Evolutionary conservation across 768 basidiomycete species (phyloP).

Genomic region (Suillus placidus): DNA sequence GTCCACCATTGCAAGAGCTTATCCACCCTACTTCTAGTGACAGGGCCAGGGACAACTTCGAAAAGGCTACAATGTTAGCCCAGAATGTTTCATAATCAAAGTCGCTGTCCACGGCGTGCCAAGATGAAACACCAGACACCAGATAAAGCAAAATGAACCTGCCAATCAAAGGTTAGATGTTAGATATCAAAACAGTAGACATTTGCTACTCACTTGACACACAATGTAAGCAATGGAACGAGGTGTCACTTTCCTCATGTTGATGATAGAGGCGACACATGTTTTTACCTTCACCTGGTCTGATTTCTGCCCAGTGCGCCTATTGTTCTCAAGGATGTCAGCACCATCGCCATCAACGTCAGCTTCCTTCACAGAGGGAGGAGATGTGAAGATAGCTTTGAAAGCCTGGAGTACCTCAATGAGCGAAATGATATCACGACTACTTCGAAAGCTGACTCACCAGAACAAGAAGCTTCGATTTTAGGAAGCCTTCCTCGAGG

Average conservation of each 20-base stretch:
- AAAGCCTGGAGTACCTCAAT: constrained; percentile 10
- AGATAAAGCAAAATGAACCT: constrained; percentile 11
- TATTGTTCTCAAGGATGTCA: not conserved
- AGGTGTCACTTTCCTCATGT: constrained; percentile 5
- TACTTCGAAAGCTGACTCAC: constrained; percentile 1
- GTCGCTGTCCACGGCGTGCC: not conserved
- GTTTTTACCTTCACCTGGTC: not conserved
- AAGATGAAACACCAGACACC: not conserved
- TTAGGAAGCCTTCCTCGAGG: not conserved
- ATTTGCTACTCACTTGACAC: constrained; percentile 28
- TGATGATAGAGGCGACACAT: constrained; percentile 5
- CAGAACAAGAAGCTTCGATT: not conserved
- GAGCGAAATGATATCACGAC: too few relatives aligned
- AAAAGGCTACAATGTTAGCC: not conserved
- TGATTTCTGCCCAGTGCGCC: not conserved
- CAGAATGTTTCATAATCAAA: not conserved
- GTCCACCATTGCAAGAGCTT: not conserved
- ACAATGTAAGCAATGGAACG: constrained; percentile 26
- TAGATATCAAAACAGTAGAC: too few relatives aligned
- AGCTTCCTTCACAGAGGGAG: constrained; percentile 12
- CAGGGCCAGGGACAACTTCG: not conserved
- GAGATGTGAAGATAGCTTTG: constrained; percentile 18
- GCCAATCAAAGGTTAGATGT: not conserved
- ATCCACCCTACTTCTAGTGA: not conserved
- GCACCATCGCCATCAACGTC: not conserved